Percentiles rank a stretch among this genome's conserved stretches.
phyloP scores from a whole-genome alignment of 495 filamentous ascomycete species.

The Sabuloglossum arenarium region DNA sequence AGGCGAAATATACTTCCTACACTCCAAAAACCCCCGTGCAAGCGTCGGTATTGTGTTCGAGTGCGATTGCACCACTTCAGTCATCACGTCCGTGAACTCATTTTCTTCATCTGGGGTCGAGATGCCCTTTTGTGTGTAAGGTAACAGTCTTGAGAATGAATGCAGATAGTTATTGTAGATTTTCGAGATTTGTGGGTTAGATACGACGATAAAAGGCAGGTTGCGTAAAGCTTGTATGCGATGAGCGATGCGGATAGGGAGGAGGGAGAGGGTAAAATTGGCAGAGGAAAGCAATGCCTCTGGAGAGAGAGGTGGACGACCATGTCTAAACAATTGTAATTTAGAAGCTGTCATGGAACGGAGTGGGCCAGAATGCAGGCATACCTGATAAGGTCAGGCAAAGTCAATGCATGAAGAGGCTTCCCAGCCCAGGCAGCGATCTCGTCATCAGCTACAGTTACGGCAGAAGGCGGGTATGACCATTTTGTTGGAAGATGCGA shows the following conservation, averaged over 20 bases:
- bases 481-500: slow-evolving; percentile 16
- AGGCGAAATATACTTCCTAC: slow-evolving; percentile 62
- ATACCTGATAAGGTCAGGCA: slow-evolving; percentile 77
- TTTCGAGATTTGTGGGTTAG: slow-evolving; percentile 74
- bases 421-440: slow-evolving; percentile 58
- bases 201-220: slow-evolving; percentile 91
- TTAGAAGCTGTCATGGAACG: background rate
- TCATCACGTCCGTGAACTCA: slow-evolving; percentile 74
- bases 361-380: background rate
- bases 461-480: slow-evolving; percentile 17
- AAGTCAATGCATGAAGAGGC: slow-evolving; percentile 58
- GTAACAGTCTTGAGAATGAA: slow-evolving; percentile 69
- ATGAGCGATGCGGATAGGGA: slow-evolving; percentile 84
- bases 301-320: slow-evolving; percentile 67
- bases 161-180: slow-evolving; percentile 94
- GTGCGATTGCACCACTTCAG: slow-evolving; percentile 84
- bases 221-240: slow-evolving; percentile 82
- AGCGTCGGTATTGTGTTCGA: slow-evolving; percentile 84
- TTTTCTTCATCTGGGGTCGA: slow-evolving; percentile 72
- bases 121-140: slow-evolving; percentile 59
- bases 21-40: slow-evolving; percentile 81
- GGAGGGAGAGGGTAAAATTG: slow-evolving; percentile 82
- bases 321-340: slow-evolving; percentile 35
- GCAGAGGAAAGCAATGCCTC: slow-evolving; percentile 67
- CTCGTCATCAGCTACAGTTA: slow-evolving; percentile 40